phyloP scores from a whole-genome alignment of 23 red algal genomes.

The Gracilariopsis chorda region DNA sequence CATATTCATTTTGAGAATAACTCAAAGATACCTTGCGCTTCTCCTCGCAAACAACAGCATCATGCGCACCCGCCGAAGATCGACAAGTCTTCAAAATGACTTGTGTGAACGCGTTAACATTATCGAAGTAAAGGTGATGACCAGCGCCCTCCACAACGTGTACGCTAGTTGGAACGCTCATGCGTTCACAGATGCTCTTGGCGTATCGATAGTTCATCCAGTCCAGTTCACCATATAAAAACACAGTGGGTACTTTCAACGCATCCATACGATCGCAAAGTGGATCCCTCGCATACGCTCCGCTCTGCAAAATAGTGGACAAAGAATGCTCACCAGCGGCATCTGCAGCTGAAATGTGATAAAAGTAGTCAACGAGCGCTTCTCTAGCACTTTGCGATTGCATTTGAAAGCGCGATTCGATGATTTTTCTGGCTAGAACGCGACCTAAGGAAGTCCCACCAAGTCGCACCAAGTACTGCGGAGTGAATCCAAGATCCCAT shows the following conservation, averaged over 20 bases:
- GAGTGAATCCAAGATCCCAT: slow-evolving; percentile 54
- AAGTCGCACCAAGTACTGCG: slow-evolving; percentile 35
- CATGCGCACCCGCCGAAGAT: too few relatives aligned
- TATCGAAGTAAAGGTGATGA: slow-evolving; percentile 71
- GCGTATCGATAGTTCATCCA: slow-evolving; percentile 66
- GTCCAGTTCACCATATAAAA: slow-evolving; percentile 73
- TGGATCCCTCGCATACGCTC: slow-evolving; percentile 72
- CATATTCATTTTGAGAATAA: too few relatives aligned
- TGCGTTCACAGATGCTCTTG: slow-evolving; percentile 11
- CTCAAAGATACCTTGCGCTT: too few relatives aligned
- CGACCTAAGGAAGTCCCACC: slow-evolving; percentile 16
- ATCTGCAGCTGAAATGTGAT: slow-evolving; percentile 60
- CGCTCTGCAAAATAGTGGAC: slow-evolving; percentile 61
- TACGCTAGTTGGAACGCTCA: slow-evolving; percentile 13
- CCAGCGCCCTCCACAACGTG: slow-evolving; percentile 34
- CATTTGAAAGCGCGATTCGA: slow-evolving; percentile 23
- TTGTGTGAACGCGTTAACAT: not conserved
- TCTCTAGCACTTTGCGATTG: not conserved
- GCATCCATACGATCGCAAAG: slow-evolving; percentile 27
- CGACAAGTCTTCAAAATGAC: slow-evolving; percentile 23
- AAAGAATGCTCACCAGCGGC: slow-evolving; percentile 67
- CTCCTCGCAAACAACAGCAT: too few relatives aligned
- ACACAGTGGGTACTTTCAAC: slow-evolving; percentile 28
- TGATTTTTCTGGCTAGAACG: not conserved
- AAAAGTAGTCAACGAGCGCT: slow-evolving; percentile 76